Base-by-base conservation (phyloP, 2,329 filamentous ascomycete species). In the Aspergillus ruber region DNA sequence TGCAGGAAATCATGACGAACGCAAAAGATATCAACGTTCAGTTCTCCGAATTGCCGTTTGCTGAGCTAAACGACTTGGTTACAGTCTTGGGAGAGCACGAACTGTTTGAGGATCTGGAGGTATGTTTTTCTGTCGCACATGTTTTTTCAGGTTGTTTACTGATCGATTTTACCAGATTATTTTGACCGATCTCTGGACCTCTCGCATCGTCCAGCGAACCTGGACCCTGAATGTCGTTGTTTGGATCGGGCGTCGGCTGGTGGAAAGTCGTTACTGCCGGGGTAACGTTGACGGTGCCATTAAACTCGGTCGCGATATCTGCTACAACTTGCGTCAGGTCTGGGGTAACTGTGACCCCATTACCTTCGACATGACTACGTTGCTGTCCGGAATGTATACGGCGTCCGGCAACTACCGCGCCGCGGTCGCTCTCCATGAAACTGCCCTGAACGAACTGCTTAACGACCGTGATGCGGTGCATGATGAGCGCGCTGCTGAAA, bases 271-370 rank as follows among this genome's bases (percentile, higher is more conserved):
- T 43, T 79, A 76, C 64, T 71, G 74, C 38, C 70, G 73, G 27
- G 71, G 71, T 36, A 64, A 72, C 41, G 68, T 72, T 40, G 63
- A 71, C 50, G 64, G 66, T 2, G 68, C 73, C 9, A 67, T 73
- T 38, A 66, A 68, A 44, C 71, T 80, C 2, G 74, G 71, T 59
- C 76, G 77, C 56, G 74, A 77, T 56, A 78, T 80, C 48, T 74
- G 73, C 35, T 80, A 80, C 67, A 80, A 80, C 56, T 67, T 79
- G 51, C 73, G 74, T 9, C 74, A 77, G 18, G 75, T 76, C 5
- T 75, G 76, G 60, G 77, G 77, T 3, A 69, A 70, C 25, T 68
- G 70, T 7, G 70, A 77, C 40, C 66, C 67, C 0, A 65, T 72
- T 23, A 77, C 76, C 0, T 58, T 78, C 45, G 72, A 77, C 46